A percentile compares a stretch with the other conserved stretches of the same genome.
Conservation (phyloP, 805 yeast species). For the Teunomyces atbi region DNA sequence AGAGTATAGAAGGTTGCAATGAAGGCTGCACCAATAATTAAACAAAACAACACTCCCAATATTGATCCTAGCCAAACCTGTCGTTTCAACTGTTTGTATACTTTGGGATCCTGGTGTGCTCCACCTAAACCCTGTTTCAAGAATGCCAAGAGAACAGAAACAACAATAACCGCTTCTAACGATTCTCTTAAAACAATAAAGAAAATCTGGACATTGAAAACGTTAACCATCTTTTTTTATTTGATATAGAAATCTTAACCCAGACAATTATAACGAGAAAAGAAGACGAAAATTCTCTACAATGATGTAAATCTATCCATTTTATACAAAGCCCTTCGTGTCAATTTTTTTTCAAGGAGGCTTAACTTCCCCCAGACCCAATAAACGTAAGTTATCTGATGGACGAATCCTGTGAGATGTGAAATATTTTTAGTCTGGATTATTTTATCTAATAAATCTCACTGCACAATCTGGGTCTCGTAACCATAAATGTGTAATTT, state of each 20-base stretch:
- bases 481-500: background rate
- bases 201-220: conserved; percentile 25
- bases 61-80: conserved; percentile 26
- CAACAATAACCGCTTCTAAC: conserved; percentile 25
- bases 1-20: conserved; percentile 23
- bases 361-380: background rate
- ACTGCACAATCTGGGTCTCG: background rate
- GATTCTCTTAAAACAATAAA: conserved; percentile 26
- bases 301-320: background rate
- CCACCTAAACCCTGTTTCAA: conserved; percentile 27
- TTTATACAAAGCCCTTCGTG: background rate
- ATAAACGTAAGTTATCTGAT: conserved; percentile 1
- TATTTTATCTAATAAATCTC: conserved; percentile 1
- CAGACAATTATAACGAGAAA: background rate
- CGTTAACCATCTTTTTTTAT: conserved; percentile 20
- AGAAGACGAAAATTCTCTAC: background rate
- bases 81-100: conserved; percentile 16
- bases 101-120: conserved; percentile 18
- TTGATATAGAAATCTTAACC: background rate
- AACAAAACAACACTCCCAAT: conserved; percentile 19
- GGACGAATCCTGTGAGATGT: background rate
- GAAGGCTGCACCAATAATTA: conserved; percentile 22
- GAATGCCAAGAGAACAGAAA: conserved; percentile 27
- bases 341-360: background rate
- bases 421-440: background rate